These are phyloP conservation scores for Myxozyma vanderwaltii DNA, from an alignment of 805 yeast species.

Conservation along the genomic window DNA sequence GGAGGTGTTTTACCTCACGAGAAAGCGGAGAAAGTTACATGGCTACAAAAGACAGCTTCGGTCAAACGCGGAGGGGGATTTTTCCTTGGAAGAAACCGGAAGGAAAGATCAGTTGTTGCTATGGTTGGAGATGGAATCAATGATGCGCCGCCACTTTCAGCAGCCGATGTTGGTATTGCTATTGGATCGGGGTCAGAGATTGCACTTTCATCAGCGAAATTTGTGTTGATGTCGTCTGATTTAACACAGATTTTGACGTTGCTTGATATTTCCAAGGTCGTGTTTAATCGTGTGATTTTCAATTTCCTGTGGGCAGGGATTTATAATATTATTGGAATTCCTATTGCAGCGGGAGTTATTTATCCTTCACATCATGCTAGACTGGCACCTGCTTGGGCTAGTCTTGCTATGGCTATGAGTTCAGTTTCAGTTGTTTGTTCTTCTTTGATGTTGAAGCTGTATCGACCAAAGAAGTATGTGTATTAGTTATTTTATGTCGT, in stretches of 20 bases:
- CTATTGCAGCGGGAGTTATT: slow-evolving; percentile 91
- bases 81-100: slow-evolving; percentile 28
- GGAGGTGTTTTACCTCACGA: slow-evolving; percentile 76
- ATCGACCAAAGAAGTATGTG: slow-evolving; percentile 32
- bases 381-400: slow-evolving; percentile 86
- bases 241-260: slow-evolving; percentile 55
- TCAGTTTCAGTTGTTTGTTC: slow-evolving; percentile 85
- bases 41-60: slow-evolving; percentile 52
- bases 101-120: slow-evolving; percentile 52
- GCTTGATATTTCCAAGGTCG: slow-evolving; percentile 65
- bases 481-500: too few species aligned
- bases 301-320: slow-evolving; percentile 87
- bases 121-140: slow-evolving; percentile 87
- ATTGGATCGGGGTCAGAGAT: slow-evolving; percentile 75
- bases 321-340: slow-evolving; percentile 82
- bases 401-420: slow-evolving; percentile 89
- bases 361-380: slow-evolving; percentile 71
- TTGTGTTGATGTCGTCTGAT: slow-evolving; percentile 60
- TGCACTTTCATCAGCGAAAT: slow-evolving; percentile 73
- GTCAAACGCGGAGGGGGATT: slow-evolving; percentile 2
- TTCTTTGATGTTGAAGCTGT: slow-evolving; percentile 69
- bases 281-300: slow-evolving; percentile 72
- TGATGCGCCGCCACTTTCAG: slow-evolving; percentile 77
- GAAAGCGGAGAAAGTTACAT: slow-evolving; percentile 61
- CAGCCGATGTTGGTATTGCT: slow-evolving; percentile 78